phyloP scores from a whole-genome alignment of 352 stramenopile genomes.

The Phytophthora nicotianae region DNA sequence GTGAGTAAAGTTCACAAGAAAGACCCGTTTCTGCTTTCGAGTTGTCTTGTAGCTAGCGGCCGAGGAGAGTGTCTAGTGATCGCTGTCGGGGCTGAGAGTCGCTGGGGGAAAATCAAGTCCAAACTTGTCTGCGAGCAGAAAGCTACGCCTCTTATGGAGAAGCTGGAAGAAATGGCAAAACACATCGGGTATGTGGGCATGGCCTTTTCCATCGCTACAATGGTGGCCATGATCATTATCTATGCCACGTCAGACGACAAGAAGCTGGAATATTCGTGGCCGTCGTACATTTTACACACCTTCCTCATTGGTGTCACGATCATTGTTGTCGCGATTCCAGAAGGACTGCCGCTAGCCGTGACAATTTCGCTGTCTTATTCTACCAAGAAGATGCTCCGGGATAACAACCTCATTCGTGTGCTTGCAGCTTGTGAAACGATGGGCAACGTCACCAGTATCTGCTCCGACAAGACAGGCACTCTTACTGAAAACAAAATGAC shows the following conservation, averaged over 20 bases:
- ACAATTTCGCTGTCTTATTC: slow-evolving; percentile 96
- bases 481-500: slow-evolving; percentile 99
- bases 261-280: slow-evolving; percentile 69
- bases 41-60: slow-evolving; percentile 76
- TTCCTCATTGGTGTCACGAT: slow-evolving; percentile 95
- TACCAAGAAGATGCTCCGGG: slow-evolving; percentile 98
- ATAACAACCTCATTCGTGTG: slow-evolving; percentile 98
- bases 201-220: slow-evolving; percentile 85
- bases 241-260: slow-evolving; percentile 67
- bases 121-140: slow-evolving; percentile 90
- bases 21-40: slow-evolving; percentile 90
- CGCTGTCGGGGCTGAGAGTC: slow-evolving; percentile 77
- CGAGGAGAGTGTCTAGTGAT: slow-evolving; percentile 82
- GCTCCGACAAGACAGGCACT: slow-evolving; percentile 97
- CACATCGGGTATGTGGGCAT: slow-evolving; percentile 89
- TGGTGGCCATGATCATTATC: slow-evolving; percentile 88
- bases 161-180: slow-evolving; percentile 92
- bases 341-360: slow-evolving; percentile 93
- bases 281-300: slow-evolving; percentile 91
- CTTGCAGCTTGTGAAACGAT: slow-evolving; percentile 98
- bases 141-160: slow-evolving; percentile 92
- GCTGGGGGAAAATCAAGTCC: slow-evolving; percentile 93
- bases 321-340: slow-evolving; percentile 94
- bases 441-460: slow-evolving; percentile 98
- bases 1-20: slow-evolving; percentile 80